Evolutionary conservation across 2,329 filamentous ascomycete species (phyloP).

Genomic region (Aspergillus niger): DNA sequence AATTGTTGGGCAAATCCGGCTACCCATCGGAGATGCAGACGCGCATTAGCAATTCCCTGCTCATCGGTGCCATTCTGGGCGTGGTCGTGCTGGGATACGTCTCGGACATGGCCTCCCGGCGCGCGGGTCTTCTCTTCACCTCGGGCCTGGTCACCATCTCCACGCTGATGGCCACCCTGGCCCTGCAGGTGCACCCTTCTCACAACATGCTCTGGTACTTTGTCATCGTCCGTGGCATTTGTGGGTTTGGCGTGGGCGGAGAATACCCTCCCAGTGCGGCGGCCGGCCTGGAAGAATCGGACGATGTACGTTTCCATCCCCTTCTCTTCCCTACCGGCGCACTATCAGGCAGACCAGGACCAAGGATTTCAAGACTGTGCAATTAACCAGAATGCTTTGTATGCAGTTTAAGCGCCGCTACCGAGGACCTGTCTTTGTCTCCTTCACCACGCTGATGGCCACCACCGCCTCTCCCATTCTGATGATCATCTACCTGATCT

Average conservation of each 20-base stretch:
- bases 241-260: conserved; percentile 42
- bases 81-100: conserved; percentile 31
- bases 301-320: conserved; percentile 25
- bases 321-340: no score
- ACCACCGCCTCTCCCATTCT: conserved; percentile 36
- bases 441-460: conserved; percentile 40
- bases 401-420: conserved; percentile 26
- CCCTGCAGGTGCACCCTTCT: conserved; percentile 38
- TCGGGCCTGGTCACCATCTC: conserved; percentile 31
- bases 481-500: conserved; percentile 40
- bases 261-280: conserved; percentile 44
- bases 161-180: conserved; percentile 41
- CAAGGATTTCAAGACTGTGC: not conserved
- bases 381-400: not conserved
- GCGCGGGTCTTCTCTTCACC: conserved; percentile 31
- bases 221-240: conserved; percentile 39
- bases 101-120: conserved; percentile 33
- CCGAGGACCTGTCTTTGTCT: conserved; percentile 39
- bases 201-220: conserved; percentile 43
- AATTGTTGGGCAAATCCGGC: conserved; percentile 25
- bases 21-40: conserved; percentile 34
- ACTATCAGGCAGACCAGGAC: not conserved
- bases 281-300: conserved; percentile 39
- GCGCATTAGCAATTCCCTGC: conserved; percentile 33
- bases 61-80: conserved; percentile 34